Conservation (phyloP, 1,284 basidiomycete species). For the Cryptococcus sp. region DNA sequence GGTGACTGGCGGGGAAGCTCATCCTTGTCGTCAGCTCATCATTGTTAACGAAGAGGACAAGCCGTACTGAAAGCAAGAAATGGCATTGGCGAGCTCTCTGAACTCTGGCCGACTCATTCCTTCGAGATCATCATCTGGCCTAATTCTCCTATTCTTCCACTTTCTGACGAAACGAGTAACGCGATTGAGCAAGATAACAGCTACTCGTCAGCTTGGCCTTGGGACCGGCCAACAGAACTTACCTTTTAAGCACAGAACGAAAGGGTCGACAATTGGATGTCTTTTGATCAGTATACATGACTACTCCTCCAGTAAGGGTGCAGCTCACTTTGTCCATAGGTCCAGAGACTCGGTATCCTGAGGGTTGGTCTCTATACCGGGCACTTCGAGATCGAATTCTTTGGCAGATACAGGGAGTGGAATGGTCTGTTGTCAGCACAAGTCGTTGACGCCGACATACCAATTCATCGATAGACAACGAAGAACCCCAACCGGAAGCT, state of each 20-base stretch:
- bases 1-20: constrained; percentile 33
- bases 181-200: constrained; percentile 31
- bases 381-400: constrained; percentile 33
- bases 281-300: constrained; percentile 5
- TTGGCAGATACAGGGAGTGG: constrained; percentile 35
- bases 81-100: constrained; percentile 41
- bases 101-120: constrained; percentile 45
- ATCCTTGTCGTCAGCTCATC: constrained; percentile 22
- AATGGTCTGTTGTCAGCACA: constrained; percentile 19
- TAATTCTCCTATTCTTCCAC: constrained; percentile 44
- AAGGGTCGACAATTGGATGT: constrained; percentile 44
- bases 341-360: constrained; percentile 45
- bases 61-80: constrained; percentile 38
- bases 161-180: constrained; percentile 36
- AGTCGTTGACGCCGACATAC: constrained; percentile 12
- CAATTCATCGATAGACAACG: constrained; percentile 43
- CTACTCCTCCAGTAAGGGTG: neutral
- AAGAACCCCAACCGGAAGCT: constrained; percentile 45
- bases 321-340: constrained; percentile 34
- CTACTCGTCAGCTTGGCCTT: constrained; percentile 14
- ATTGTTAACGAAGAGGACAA: neutral
- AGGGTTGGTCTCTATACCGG: constrained; percentile 39
- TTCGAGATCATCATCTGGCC: constrained; percentile 40
- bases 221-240: neutral
- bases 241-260: constrained; percentile 37